Evolutionary conservation across 176 grass and related monocot genomes (phyloP), one percentile per base, ranked within the genome.

Genomic region (Oryza longistaminata): DNA sequence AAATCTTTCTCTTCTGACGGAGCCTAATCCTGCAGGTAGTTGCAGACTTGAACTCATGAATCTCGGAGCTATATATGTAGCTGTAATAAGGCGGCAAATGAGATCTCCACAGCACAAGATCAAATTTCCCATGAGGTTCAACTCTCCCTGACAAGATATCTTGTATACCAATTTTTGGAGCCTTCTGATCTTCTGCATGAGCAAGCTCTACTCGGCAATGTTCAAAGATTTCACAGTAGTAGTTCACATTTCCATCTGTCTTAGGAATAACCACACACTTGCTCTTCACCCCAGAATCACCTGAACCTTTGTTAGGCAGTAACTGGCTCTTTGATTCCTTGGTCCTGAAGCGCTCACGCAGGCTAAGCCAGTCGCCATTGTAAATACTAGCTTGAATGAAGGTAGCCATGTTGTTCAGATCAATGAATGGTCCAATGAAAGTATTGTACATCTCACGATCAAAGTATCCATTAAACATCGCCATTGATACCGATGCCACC

Each of bases 381-480:
- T 22, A 3, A 17, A 44, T 0, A 45, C 3, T 48, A 8, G 37
- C 7, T 70, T 25, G 77, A 62, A 78, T 1, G 0, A 64, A 2
- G 0, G 0, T 5, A 13, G 50, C 66, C 0, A 58, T 25, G 21
- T 9, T 65, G 9, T 29, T 72, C 15, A 33, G 27, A 13, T 66
- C 16, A 2, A 55, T 0, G 22, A 75, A 62, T 12, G 27, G 19
- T 0, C 77, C 48, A 3, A 24, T 34, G 2, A 90, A 76, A 1
- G 15, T 13, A 5, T 68, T 24, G 37, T 46, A 10, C 4, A 65
- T 25, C 1, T 77, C 35, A 8, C 11, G 42, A n/a, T 68, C 82
- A 75, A 74, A 48, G 5, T 48, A 45, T 16, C 13, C 14, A 7
- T 80, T 64, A 45, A 76, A 65, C 13, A 85, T 89, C 4, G 13